Evolutionary conservation across 2,329 filamentous ascomycete genomes (phyloP), one percentile per base, ranked within the genome.

Genomic region (Diatrype stigma): DNA sequence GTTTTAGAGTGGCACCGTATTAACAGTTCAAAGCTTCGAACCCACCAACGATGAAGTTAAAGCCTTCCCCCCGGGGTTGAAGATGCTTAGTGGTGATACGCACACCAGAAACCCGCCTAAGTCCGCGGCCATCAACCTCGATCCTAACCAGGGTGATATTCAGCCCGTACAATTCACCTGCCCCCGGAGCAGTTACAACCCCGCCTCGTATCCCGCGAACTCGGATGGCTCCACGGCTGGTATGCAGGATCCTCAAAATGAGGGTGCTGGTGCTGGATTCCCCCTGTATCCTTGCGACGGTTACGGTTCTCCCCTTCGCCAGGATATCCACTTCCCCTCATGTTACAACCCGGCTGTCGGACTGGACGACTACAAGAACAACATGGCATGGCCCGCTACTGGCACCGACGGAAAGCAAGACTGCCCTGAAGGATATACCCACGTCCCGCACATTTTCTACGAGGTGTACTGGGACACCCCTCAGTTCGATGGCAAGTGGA

Each of bases 241-340:
- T 53, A 79, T 84, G 46, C 71, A 73, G 44, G 78, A 83, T 58
- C 71, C 77, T 32, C 61, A 66, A 61, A 81, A 84, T 70, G 57
- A 75, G 58, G 80, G 79, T 46, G 71, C 78, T 42, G 83, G 83
- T 54, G 73, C 77, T 17, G 83, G 81, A n/a, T 87, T 94, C 65
- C 89, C 89, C 26, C 77, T 85, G 63, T 76, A 80, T 64, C 79
- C 85, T 62, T 91, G 89, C 65, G 82, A 87, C 60, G 78, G 80
- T 47, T 75, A 70, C 50, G 76, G 74, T 57, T 84, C 83, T 47
- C 82, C 83, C 52, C 75, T 84, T 42, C 81, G 85, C 37, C 77
- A 80, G 50, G 85, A 89, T 57, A 71, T 89, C 38, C 85, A 87
- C 73, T 87, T 89, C 71, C 86, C 86, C 6, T 85, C 83, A 6